Percentiles rank a stretch among this genome's conserved stretches.
Evolutionary conservation across 2,329 filamentous ascomycete genomes (phyloP).

Genomic region (Fusarium sarcochroum): DNA sequence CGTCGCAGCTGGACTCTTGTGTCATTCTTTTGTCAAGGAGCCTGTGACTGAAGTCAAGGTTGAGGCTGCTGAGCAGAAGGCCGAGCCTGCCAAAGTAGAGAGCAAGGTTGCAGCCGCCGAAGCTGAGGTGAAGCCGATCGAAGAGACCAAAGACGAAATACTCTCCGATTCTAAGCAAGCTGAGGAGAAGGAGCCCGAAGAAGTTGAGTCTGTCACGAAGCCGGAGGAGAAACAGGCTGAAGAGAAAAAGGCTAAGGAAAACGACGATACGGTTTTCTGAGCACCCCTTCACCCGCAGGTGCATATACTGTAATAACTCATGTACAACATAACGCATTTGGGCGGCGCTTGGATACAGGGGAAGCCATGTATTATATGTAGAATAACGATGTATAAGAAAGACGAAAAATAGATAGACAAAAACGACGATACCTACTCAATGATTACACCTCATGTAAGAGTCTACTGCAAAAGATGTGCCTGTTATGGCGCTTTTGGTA

Average conservation of each 20-base stretch:
- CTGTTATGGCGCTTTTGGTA: conserved; percentile 20
- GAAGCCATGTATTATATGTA: conserved; percentile 29
- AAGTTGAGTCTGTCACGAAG: conserved; percentile 8
- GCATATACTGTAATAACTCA: conserved; percentile 29
- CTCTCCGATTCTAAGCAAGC: conserved; percentile 1
- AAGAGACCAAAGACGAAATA: not conserved
- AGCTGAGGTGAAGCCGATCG: not conserved
- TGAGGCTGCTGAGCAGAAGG: conserved; percentile 5
- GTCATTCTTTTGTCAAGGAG: conserved; percentile 74
- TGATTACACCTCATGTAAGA: not conserved
- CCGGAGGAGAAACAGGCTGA: conserved; percentile 14
- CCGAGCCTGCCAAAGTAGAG: not conserved
- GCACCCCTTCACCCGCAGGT: conserved; percentile 7
- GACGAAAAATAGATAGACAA: not conserved
- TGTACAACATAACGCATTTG: conserved; percentile 42
- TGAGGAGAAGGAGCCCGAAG: conserved; percentile 7
- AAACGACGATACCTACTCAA: conserved; percentile 6
- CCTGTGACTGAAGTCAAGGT: conserved; percentile 29
- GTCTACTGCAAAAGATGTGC: not conserved
- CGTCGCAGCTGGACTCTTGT: conserved; percentile 85
- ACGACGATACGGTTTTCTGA: conserved; percentile 32
- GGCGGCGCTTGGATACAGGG: conserved; percentile 31
- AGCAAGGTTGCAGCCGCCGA: not conserved
- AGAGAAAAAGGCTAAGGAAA: conserved; percentile 19
- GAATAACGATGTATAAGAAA: conserved; percentile 32